Percentiles rank a stretch among this genome's conserved stretches.
Conservation (phyloP, 2,329 filamentous ascomycete species). For the Trichoderma citrinoviride region DNA sequence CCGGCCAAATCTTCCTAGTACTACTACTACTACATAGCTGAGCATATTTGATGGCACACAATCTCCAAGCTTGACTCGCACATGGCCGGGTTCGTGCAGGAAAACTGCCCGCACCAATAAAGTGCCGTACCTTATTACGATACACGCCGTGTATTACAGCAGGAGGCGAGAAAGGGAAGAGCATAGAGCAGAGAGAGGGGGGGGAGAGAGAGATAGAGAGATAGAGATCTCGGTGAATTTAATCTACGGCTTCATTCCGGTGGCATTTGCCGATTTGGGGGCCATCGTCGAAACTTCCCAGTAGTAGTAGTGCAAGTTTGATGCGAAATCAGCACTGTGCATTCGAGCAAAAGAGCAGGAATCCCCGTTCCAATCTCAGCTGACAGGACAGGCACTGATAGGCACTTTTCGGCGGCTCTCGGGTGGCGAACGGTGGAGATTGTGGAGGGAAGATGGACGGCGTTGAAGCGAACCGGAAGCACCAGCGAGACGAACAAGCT, state of each 20-base stretch:
- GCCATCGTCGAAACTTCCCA: too few species aligned
- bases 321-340: not conserved
- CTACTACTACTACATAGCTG: too few species aligned
- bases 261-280: not conserved
- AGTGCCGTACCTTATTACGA: not conserved
- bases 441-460: not conserved
- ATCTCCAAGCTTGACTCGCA: not conserved
- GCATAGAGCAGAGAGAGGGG: not conserved
- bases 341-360: not conserved
- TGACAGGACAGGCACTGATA: conserved; percentile 3
- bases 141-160: too few species aligned
- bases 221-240: not conserved
- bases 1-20: not conserved
- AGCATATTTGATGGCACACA: conserved; percentile 9
- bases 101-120: not conserved
- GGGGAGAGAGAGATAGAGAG: too few species aligned
- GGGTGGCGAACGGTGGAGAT: conserved; percentile 1
- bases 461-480: too few species aligned
- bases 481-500: too few species aligned
- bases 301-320: not conserved
- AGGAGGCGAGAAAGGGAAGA: too few species aligned
- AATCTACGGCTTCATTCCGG: conserved; percentile 18
- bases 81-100: not conserved
- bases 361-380: conserved; percentile 7
- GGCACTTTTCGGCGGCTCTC: conserved; percentile 1